Conservation (phyloP, 164 flowering plant species). For the Dillenia suffruticosa region DNA sequence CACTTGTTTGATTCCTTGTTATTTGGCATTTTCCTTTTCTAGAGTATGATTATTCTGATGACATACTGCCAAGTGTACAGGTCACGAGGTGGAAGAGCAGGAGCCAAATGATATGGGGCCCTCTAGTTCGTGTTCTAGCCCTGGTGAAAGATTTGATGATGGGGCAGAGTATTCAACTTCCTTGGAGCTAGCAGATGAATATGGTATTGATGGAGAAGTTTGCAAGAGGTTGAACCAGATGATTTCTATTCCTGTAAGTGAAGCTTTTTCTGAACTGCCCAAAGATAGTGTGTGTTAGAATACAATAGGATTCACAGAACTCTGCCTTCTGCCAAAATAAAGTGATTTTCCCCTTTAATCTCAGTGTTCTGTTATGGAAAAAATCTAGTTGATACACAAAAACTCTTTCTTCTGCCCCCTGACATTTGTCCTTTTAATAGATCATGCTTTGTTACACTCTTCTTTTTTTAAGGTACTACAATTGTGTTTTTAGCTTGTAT, state of each 20-base stretch:
- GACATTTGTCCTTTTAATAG: too few relatives aligned
- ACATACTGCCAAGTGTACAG: slow-evolving; percentile 23
- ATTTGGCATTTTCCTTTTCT: neutral
- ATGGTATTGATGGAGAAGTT: slow-evolving; percentile 70
- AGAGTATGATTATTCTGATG: neutral
- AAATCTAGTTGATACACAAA: too few relatives aligned
- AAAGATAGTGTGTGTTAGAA: too few relatives aligned
- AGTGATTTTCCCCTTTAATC: too few relatives aligned
- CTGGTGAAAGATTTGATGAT: slow-evolving; percentile 40
- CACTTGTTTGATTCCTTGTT: neutral
- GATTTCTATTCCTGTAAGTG: slow-evolving; percentile 78
- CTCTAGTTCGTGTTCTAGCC: slow-evolving; percentile 65
- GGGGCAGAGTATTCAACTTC: slow-evolving; percentile 50
- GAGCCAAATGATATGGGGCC: slow-evolving; percentile 41
- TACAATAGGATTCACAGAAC: too few relatives aligned
- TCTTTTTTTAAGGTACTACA: too few relatives aligned
- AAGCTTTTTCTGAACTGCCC: slow-evolving; percentile 1
- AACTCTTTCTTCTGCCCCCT: too few relatives aligned
- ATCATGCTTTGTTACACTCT: too few relatives aligned
- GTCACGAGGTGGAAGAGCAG: slow-evolving; percentile 34
- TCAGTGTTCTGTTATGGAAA: too few relatives aligned
- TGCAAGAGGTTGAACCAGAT: slow-evolving; percentile 73
- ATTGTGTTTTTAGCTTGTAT: too few relatives aligned
- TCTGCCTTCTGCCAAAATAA: too few relatives aligned
- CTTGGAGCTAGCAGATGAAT: slow-evolving; percentile 56